These are phyloP conservation scores for Torulaspora pretoriensis DNA, from an alignment of 1,139 yeast genomes.

Conservation along the genomic window DNA sequence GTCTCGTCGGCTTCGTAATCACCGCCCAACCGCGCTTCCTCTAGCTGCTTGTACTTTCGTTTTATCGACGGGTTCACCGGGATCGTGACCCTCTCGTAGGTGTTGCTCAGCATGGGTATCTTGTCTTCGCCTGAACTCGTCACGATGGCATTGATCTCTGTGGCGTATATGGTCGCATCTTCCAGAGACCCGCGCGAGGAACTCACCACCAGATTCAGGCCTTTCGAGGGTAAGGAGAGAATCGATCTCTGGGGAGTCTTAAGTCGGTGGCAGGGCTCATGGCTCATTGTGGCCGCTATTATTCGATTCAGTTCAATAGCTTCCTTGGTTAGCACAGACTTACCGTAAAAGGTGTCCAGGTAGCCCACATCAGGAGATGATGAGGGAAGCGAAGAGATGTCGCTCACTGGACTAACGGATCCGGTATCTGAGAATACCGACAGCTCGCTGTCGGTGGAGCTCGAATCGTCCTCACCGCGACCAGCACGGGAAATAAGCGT, in stretches of 20 bases:
- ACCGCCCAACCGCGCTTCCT: conserved; percentile 18
- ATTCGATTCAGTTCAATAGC: conserved; percentile 18
- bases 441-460: conserved; percentile 9
- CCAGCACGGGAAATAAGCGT: conserved; percentile 2
- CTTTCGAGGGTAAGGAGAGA: conserved; percentile 39
- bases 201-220: conserved; percentile 56
- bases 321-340: conserved; percentile 16
- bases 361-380: conserved; percentile 13
- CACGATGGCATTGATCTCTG: conserved; percentile 59
- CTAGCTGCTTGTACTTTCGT: conserved; percentile 34
- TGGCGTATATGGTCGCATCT: conserved; percentile 74
- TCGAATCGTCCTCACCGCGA: conserved; percentile 3
- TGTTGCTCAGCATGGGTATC: conserved; percentile 57
- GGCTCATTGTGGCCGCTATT: conserved; percentile 11
- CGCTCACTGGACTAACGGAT: conserved; percentile 23
- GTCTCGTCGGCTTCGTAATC: conserved; percentile 13
- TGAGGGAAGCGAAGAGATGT: conserved; percentile 18
- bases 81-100: conserved; percentile 59
- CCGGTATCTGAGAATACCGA: conserved; percentile 17
- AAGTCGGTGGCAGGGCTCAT: conserved; percentile 32
- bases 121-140: conserved; percentile 47
- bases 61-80: conserved; percentile 48
- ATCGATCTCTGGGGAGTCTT: conserved; percentile 41
- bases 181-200: conserved; percentile 61
- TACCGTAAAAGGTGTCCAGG: conserved; percentile 14